Evolutionary conservation across 1,139 yeast species (phyloP).

Genomic region (Zygoascus sp.): DNA sequence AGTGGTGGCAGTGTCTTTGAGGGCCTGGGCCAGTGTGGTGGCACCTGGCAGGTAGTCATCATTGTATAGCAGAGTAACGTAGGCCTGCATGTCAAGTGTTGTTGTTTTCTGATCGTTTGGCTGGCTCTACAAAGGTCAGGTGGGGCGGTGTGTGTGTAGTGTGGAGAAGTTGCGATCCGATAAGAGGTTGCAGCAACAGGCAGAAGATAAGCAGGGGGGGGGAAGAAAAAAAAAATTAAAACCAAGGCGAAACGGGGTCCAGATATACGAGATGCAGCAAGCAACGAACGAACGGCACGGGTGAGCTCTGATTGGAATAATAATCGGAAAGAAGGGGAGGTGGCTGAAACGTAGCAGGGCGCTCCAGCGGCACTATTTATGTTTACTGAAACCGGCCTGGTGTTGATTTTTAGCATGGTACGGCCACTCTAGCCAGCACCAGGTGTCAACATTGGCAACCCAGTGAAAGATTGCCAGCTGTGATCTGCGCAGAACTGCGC

Average conservation of each 20-base stretch:
- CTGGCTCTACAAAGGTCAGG: not conserved
- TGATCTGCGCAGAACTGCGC: no score
- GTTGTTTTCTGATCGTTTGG: not conserved
- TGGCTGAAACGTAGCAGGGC: not conserved
- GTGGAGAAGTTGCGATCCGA: not conserved
- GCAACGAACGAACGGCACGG: no score
- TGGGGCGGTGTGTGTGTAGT: not conserved
- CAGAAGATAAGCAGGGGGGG: not conserved
- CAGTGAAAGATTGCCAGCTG: no score
- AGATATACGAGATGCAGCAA: no score
- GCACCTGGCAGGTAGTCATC: conserved; percentile 74
- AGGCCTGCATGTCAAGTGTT: conserved; percentile 43
- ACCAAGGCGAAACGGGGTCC: no score
- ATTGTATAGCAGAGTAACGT: conserved; percentile 63
- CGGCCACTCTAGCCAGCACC: not conserved
- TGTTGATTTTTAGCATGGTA: not conserved
- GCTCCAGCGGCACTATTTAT: not conserved
- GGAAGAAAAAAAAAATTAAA: no score
- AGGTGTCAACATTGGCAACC: no score
- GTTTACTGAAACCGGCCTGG: not conserved
- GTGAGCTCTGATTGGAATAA: no score
- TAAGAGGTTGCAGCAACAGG: not conserved
- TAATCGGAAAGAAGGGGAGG: not conserved
- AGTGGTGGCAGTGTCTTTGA: conserved; percentile 27
- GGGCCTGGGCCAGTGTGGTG: conserved; percentile 51